Base-by-base conservation (phyloP, 2,329 filamentous ascomycete species). In the Aspergillus clavatus region DNA sequence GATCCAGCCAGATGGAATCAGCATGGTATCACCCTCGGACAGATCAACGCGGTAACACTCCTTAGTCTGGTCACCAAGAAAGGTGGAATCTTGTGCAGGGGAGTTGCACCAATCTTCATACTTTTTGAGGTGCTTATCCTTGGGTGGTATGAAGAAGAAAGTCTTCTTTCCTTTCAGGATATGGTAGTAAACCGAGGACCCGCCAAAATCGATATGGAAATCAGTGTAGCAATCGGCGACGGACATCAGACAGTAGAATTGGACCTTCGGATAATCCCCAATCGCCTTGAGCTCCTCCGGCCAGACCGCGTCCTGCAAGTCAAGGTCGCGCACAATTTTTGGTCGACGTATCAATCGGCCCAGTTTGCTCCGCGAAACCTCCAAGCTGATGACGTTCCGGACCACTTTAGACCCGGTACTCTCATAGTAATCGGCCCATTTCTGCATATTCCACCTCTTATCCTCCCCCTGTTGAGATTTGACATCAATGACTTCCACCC, bases 31-130 rank as follows among this genome's bases (percentile, higher is more conserved):
- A 26, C 82, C 82, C 50, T 80, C 79, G 40, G 74, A 76, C 4
- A 86, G 72, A 59, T 85, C 81, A 35, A 85, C 80, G 38, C 82
- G 73, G 56, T 81, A 84, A 61, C 81, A 84, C 53, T 84, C 81
- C 49, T 82, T 82, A 14, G 80, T 81, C 53, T 82, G 75, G 46
- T 80, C 75, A 4, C 79, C 80, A 26, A 85, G 72, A 62, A 82
- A 86, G 10, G 80, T 84, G 49, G 76, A 80, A 48, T 84, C 82
- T 61, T 85, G 82, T 14, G 80, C 76, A 3, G 79, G 79, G 11
- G 80, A 82, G 46, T 82, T 80, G 61, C 81, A 84, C 82, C 82
- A 86, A 43, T 84, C 79, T 61, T 86, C 81, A 59, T 86, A 86
- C 52, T 82, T 83, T 59, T 84, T 83, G 48, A 86, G 69, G 55